phyloP scores from a whole-genome alignment of 2,329 filamentous ascomycete species.

The Pseudogymnoascus sp. region DNA sequence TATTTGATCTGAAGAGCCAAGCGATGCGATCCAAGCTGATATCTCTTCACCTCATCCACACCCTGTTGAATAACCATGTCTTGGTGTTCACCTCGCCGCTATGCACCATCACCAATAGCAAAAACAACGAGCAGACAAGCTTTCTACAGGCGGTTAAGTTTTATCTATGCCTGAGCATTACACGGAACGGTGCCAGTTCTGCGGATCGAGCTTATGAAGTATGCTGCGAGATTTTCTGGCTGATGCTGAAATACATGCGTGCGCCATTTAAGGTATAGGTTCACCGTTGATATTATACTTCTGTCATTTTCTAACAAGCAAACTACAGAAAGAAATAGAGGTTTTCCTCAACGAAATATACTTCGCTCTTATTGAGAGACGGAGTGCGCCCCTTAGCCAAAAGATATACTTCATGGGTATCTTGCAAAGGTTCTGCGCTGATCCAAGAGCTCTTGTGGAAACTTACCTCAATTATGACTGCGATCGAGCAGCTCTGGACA shows the following conservation, averaged over 20 bases:
- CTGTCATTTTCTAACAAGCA: constrained; percentile 14
- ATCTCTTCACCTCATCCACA: constrained; percentile 91
- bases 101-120: constrained; percentile 87
- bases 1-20: constrained; percentile 86
- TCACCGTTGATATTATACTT: constrained; percentile 14
- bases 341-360: constrained; percentile 98
- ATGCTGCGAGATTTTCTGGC: constrained; percentile 94
- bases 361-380: constrained; percentile 80
- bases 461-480: constrained; percentile 98
- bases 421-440: constrained; percentile 74
- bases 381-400: constrained; percentile 78
- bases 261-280: constrained; percentile 76
- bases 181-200: constrained; percentile 89
- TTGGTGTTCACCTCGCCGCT: constrained; percentile 84
- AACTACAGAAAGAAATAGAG: constrained; percentile 79
- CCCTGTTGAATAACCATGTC: constrained; percentile 89
- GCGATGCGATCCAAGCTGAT: constrained; percentile 97
- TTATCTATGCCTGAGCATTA: constrained; percentile 91
- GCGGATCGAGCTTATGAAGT: constrained; percentile 91
- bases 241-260: constrained; percentile 90
- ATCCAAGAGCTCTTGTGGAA: constrained; percentile 85
- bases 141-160: constrained; percentile 96
- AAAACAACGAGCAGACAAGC: constrained; percentile 77
- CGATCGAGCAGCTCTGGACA: constrained; percentile 84
- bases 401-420: constrained; percentile 89